These are phyloP conservation scores for Bolboschoenoplectus hybrid DNA, from an alignment of 202 grass and related monocot genomes.

Conservation along the genomic window DNA sequence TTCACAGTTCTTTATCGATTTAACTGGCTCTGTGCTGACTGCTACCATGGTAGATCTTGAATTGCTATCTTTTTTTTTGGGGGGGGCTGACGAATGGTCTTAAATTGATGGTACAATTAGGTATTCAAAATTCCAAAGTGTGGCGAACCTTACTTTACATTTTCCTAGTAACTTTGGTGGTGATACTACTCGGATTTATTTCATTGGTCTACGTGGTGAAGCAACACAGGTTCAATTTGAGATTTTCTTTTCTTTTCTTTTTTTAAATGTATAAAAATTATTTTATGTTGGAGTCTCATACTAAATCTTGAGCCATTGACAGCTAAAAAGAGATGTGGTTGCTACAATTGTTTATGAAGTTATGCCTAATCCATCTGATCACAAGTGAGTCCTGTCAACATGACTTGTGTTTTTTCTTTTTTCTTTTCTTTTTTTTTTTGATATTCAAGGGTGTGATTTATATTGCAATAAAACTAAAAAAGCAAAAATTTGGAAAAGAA, in stretches of 20 bases:
- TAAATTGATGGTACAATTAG: conserved; percentile 49
- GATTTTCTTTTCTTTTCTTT: conserved; percentile 26
- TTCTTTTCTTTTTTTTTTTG: not conserved
- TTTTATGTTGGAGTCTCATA: conserved; percentile 32
- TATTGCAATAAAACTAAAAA: conserved; percentile 16
- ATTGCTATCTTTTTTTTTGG: not conserved
- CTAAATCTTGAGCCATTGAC: conserved; percentile 45
- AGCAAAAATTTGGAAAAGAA: not conserved
- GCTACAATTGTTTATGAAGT: conserved; percentile 99
- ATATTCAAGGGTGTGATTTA: not conserved
- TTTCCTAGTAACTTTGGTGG: conserved; percentile 94
- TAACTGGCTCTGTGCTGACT: not conserved
- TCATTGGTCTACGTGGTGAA: conserved; percentile 96
- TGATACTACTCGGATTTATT: conserved; percentile 90
- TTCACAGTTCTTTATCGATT: conserved; percentile 11
- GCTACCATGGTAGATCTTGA: not conserved
- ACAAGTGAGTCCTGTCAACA: conserved; percentile 74
- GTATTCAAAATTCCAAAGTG: conserved; percentile 97
- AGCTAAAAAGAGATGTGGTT: conserved; percentile 98
- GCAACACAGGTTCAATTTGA: conserved; percentile 71
- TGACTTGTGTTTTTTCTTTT: conserved; percentile 10
- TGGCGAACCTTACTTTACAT: conserved; percentile 92
- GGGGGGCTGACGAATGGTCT: not conserved
- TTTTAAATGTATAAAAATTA: conserved; percentile 17
- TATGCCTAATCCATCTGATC: conserved; percentile 89